Conservation (phyloP, 805 yeast species). For the Spathaspora passalidarum region DNA sequence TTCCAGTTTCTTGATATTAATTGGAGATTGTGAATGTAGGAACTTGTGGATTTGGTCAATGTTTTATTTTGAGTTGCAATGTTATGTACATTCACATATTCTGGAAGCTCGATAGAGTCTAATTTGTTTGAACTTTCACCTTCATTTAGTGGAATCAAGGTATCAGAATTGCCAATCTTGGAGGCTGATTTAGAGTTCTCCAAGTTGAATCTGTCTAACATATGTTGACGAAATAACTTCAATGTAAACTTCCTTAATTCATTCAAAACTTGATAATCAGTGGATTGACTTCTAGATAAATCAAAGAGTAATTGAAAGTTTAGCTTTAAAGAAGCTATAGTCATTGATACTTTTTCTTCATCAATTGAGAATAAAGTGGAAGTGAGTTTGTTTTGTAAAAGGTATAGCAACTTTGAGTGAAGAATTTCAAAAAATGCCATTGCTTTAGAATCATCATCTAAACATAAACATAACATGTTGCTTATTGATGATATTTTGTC, state of each 20-base stretch:
- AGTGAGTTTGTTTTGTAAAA: conserved; percentile 24
- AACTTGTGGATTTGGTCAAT: not conserved
- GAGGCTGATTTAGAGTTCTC: not conserved
- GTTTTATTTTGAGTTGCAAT: conserved; percentile 14
- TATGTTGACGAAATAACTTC: conserved; percentile 11
- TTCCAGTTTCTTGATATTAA: conserved; percentile 9
- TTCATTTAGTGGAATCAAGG: not conserved
- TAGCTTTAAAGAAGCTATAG: conserved; percentile 26
- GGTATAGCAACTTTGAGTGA: conserved; percentile 21
- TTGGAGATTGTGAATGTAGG: conserved; percentile 7
- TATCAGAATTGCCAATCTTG: not conserved
- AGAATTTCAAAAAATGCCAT: conserved; percentile 14
- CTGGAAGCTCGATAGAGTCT: conserved; percentile 38
- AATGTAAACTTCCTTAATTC: conserved; percentile 10
- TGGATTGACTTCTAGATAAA: conserved; percentile 7
- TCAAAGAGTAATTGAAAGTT: conserved; percentile 24
- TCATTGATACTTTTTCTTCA: conserved; percentile 29
- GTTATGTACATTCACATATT: conserved; percentile 31
- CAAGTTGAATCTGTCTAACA: conserved; percentile 15
- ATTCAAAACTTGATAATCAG: conserved; percentile 3
- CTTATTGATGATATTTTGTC: conserved; percentile 2
- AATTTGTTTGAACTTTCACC: conserved; percentile 2
- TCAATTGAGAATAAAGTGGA: conserved; percentile 25
- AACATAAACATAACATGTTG: not conserved
- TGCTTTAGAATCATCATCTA: conserved; percentile 4